Base-by-base conservation (phyloP, 1,284 basidiomycete species). In the Termitomyces sp. region DNA sequence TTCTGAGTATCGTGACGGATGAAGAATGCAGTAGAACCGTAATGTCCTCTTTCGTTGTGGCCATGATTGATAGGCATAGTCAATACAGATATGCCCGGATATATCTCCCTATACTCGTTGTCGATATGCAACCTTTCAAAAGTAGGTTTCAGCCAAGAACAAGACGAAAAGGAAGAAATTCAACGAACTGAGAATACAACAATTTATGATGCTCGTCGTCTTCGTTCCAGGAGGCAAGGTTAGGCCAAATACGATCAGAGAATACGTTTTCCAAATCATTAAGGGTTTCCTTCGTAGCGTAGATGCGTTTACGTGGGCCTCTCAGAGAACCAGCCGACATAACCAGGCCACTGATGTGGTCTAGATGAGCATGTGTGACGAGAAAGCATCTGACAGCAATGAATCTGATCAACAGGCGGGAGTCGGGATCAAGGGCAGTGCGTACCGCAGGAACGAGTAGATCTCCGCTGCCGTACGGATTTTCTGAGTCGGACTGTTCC, bases 281-380 rank as follows among this genome's bases (percentile, higher is more conserved):
- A 33, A 93, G 75, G 9, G 82, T 85, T 41, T 80, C 72, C 41
- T 75, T 70, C 7, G 81, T 69, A 0, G 80, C 88, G 56, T 78
- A 82, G 16, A 93, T 80, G 8, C 78, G 78, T 62, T 86, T 87
- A 34, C 82, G 76, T 34, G 70, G 64, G 13, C 85, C 84, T n/a
- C 69, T 66, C 14, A 86, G 64, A 5, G 86, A 81, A 42, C 91
- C 91, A 16, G 88, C 88, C 3, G 84, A 82, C 45, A 93, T 69
- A 34, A 92, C 78, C 21, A 93, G 74, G 49, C 88, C 83, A 57
- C 75, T 80, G 55, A 91, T 78, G 66, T 93, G 91, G 69, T 93
- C 91, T 21, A 93, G 69, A 65, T 93, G 91, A 2, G 86, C 83
- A 68, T 93, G 91, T 4, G 86, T 86, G 59, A 93, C 73, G 52